Conservation (phyloP, 2,329 filamentous ascomycete species). For the Dothideomycetes sp. region DNA sequence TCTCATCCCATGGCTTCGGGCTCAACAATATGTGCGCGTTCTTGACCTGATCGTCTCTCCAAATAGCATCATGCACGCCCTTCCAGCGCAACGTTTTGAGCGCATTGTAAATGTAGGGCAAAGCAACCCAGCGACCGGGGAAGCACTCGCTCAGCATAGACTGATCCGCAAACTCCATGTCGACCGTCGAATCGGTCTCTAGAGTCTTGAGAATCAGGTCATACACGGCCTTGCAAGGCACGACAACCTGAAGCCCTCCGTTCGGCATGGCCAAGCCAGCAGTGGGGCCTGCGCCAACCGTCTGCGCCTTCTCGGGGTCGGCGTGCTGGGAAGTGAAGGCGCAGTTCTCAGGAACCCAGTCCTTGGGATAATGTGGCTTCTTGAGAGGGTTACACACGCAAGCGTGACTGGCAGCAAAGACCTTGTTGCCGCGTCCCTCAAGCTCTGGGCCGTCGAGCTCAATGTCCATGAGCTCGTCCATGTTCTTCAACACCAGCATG, state of each 20-base stretch:
- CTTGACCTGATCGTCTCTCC: slow-evolving; percentile 49
- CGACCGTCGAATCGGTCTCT: slow-evolving; percentile 28
- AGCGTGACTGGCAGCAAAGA: slow-evolving; percentile 76
- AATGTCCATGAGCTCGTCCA: slow-evolving; percentile 88
- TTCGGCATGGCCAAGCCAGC: slow-evolving; percentile 49
- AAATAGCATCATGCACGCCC: slow-evolving; percentile 47
- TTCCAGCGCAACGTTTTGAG: slow-evolving; percentile 47
- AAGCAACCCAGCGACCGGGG: slow-evolving; percentile 43
- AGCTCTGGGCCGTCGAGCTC: slow-evolving; percentile 50
- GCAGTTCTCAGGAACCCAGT: slow-evolving; percentile 56
- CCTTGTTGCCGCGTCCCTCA: slow-evolving; percentile 45
- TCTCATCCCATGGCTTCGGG: slow-evolving; percentile 54
- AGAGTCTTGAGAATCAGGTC: slow-evolving; percentile 39
- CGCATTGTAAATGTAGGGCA: slow-evolving; percentile 52
- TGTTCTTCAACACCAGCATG: slow-evolving; percentile 73
- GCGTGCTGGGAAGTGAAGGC: slow-evolving; percentile 49
- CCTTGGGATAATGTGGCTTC: slow-evolving; percentile 64
- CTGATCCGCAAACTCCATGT: slow-evolving; percentile 52
- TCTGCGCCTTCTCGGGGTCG: slow-evolving; percentile 40
- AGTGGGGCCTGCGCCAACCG: slow-evolving; percentile 35
- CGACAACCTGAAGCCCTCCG: slow-evolving; percentile 50
- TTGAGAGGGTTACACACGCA: slow-evolving; percentile 77
- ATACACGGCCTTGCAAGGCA: slow-evolving; percentile 43
- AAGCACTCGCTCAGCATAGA: slow-evolving; percentile 48
- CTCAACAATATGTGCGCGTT: slow-evolving; percentile 52